These are phyloP conservation scores for Pseudopyricularia cyperi DNA, from an alignment of 2,329 filamentous ascomycete species.

Conservation along the genomic window DNA sequence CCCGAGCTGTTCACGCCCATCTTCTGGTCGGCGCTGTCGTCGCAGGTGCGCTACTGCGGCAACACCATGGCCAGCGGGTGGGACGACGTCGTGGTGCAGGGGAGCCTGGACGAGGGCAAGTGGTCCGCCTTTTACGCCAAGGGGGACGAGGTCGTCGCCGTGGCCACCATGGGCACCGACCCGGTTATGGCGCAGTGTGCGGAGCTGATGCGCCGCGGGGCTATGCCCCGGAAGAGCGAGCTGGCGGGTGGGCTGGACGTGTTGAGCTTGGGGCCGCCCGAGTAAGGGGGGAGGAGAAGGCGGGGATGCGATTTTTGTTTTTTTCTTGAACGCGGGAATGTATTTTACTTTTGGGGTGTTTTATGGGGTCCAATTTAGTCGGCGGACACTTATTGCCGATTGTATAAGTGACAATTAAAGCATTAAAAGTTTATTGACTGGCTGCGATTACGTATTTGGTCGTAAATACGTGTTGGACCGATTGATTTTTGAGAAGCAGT, in stretches of 20 bases:
- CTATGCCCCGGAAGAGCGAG: constrained; percentile 74
- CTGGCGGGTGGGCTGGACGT: constrained; percentile 50
- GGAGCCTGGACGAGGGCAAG: constrained; percentile 61
- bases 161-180: constrained; percentile 83
- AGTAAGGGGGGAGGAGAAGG: too few relatives aligned
- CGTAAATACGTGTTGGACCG: too few relatives aligned
- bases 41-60: constrained; percentile 86
- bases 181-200: constrained; percentile 72
- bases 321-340: too few relatives aligned
- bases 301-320: too few relatives aligned
- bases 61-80: constrained; percentile 64
- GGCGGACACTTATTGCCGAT: too few relatives aligned
- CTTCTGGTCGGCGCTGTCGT: constrained; percentile 90
- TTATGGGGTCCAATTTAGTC: too few relatives aligned
- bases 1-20: constrained; percentile 74
- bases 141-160: constrained; percentile 76
- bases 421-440: too few relatives aligned
- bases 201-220: constrained; percentile 70
- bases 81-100: constrained; percentile 74
- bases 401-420: too few relatives aligned
- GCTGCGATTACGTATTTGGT: too few relatives aligned
- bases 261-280: constrained; percentile 25
- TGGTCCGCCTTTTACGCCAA: constrained; percentile 85
- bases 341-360: too few relatives aligned
- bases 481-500: too few relatives aligned